A percentile compares a stretch with the other conserved stretches of the same genome.
phyloP scores from a whole-genome alignment of 2,329 filamentous ascomycete genomes.

The Coleophoma cylindrospora region DNA sequence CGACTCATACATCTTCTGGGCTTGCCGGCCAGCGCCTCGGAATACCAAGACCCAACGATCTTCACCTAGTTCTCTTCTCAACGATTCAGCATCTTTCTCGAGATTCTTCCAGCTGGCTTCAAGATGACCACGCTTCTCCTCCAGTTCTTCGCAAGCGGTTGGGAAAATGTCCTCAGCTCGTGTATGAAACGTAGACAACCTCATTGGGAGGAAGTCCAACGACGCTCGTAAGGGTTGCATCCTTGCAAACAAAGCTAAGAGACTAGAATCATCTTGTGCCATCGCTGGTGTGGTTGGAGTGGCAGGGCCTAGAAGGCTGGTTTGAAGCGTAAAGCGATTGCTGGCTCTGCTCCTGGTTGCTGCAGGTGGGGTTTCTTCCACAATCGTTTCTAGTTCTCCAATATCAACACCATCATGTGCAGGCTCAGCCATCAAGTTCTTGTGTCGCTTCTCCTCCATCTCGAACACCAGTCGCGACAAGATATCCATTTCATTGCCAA shows the following conservation, averaged over 20 bases:
- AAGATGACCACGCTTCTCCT: conserved; percentile 66
- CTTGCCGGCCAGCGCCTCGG: conserved; percentile 84
- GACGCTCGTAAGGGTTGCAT: conserved; percentile 94
- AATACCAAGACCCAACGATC: conserved; percentile 97
- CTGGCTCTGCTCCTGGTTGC: conserved; percentile 46
- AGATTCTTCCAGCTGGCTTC: conserved; percentile 86
- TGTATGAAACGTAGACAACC: conserved; percentile 77
- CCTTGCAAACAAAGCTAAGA: conserved; percentile 85
- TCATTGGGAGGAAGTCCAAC: conserved; percentile 93
- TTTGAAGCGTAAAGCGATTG: conserved; percentile 65
- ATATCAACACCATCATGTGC: conserved; percentile 69
- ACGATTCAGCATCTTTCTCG: conserved; percentile 81
- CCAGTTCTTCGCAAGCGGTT: conserved; percentile 84
- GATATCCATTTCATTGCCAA: conserved; percentile 81
- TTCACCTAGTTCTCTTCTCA: conserved; percentile 87
- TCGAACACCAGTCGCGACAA: conserved; percentile 83
- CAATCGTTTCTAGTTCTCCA: conserved; percentile 85
- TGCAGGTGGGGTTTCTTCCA: conserved; percentile 72
- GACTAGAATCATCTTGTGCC: conserved; percentile 76
- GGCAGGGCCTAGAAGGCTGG: conserved; percentile 56
- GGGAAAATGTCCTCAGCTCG: conserved; percentile 78
- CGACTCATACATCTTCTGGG: conserved; percentile 94
- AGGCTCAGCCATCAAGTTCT: conserved; percentile 60
- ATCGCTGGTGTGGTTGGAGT: conserved; percentile 53
- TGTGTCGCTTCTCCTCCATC: conserved; percentile 94